phyloP scores from a whole-genome alignment of 768 basidiomycete species.

The Russula sp. region DNA sequence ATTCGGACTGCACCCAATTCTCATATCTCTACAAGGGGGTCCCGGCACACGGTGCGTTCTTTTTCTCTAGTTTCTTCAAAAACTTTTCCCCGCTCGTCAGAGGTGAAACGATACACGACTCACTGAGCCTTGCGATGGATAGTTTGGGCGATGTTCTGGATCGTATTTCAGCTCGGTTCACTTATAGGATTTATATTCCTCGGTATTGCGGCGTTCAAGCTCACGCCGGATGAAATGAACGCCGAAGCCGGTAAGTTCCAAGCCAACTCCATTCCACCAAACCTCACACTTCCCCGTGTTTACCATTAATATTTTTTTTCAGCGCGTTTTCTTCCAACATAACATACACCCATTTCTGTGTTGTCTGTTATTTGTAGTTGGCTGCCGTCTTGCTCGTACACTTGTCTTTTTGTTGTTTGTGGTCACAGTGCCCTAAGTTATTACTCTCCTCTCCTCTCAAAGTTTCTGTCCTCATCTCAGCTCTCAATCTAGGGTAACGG shows the following conservation, averaged over 20 bases:
- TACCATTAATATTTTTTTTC: neutral
- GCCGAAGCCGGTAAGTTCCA: slow-evolving; percentile 63
- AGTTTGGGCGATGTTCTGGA: slow-evolving; percentile 90
- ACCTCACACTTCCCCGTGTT: neutral
- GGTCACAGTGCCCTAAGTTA: neutral
- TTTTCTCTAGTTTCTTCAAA: neutral
- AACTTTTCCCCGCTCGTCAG: neutral
- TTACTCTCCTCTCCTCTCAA: neutral
- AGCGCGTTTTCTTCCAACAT: slow-evolving; percentile 21
- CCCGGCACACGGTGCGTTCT: slow-evolving; percentile 62
- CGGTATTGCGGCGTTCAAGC: slow-evolving; percentile 76
- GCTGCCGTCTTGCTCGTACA: neutral
- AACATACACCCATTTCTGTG: neutral
- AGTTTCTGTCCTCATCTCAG: neutral
- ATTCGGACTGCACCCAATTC: slow-evolving; percentile 92
- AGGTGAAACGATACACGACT: neutral
- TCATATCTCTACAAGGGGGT: slow-evolving; percentile 67
- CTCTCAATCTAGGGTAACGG: neutral
- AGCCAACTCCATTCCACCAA: neutral
- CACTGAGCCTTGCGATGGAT: slow-evolving; percentile 3
- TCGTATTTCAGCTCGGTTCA: slow-evolving; percentile 70
- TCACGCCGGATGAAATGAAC: slow-evolving; percentile 58
- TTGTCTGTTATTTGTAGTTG: neutral
- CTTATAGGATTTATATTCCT: slow-evolving; percentile 76
- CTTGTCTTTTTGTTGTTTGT: neutral